Evolutionary conservation across 208 protist species (phyloP), one percentile per base, ranked within the genome.

Genomic region (Acanthamoeba triangularis): DNA sequence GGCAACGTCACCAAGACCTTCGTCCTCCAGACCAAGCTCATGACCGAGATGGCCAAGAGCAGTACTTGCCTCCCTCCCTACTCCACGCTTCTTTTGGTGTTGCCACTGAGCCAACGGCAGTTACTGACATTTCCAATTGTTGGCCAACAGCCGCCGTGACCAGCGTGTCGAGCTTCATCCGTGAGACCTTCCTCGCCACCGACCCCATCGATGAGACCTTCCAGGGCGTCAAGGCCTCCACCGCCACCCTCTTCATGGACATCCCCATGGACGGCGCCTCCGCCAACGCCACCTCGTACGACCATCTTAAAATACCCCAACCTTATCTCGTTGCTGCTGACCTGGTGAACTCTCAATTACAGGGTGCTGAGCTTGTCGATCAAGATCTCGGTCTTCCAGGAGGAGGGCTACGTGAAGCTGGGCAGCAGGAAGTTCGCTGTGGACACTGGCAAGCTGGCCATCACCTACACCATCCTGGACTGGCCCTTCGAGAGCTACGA

Each of bases 391-490:
- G 65, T 72, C 65, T 72, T 72, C 65, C 25, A 72, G 7, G 65
- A 72, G 65, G 65, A 33, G 5, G 65, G 65, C 30, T 28, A 8
- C 65, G 30, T 72, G 7, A 72, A 72, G 65, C 5, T 72, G 7
- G 65, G 65, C 65, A 23, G n/a, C 65, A 72, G 6, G 25, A 33
- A 37, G 65, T 72, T 35, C 65, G 28, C 65, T 0, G 65, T 72
- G 2, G 65, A 72, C 65, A 72, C 65, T 72, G 65, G 65, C 65
- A 72, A 37, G 65, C 25, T 72, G 11, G 65, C 30, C 65, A 72
- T 72, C 65, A 37, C 65, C 65, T 72, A 72, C 65, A 37, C 65
- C 65, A 72, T 72, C 30, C n/a, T 33, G 30, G 65, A 72, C 65
- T 72, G 30, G n/a, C 65, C 65, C 5, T 72, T 72, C 30, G 65